These are phyloP conservation scores for Puccinia hordei DNA, from an alignment of 1,284 basidiomycete species.

Conservation along the genomic window DNA sequence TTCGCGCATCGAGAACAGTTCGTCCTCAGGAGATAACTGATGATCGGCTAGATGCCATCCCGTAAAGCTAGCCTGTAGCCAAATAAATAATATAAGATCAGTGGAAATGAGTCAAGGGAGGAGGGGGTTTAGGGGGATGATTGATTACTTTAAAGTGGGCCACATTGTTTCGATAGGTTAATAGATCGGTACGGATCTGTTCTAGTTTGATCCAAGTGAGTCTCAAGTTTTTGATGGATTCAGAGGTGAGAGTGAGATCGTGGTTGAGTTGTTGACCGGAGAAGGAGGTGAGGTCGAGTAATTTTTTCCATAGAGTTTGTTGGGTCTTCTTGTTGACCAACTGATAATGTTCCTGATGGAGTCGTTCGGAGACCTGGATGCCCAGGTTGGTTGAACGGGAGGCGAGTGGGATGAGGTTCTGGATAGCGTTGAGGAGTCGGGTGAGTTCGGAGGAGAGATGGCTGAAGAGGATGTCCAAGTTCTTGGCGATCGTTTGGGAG, in stretches of 20 bases:
- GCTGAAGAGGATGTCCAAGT: conserved; percentile 54
- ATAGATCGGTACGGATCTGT: conserved; percentile 52
- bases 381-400: conserved; percentile 53
- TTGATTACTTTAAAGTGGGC: conserved; percentile 38
- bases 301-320: conserved; percentile 47
- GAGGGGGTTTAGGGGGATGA: not conserved
- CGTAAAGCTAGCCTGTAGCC: conserved; percentile 54
- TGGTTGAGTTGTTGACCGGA: conserved; percentile 53
- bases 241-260: conserved; percentile 54
- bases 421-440: conserved; percentile 53
- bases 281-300: conserved; percentile 47
- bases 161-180: conserved; percentile 53
- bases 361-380: conserved; percentile 44
- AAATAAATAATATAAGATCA: no score
- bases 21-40: conserved; percentile 54
- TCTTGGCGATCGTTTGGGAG: conserved; percentile 50
- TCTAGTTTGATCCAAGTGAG: conserved; percentile 52
- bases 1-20: conserved; percentile 53
- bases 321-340: conserved; percentile 44
- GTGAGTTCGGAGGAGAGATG: conserved; percentile 51
- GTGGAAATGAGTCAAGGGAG: not conserved
- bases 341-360: conserved; percentile 50
- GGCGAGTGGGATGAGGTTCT: conserved; percentile 53
- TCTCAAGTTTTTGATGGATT: conserved; percentile 52
- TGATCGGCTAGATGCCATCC: conserved; percentile 55